Conservation (phyloP, 2,329 filamentous ascomycete species). For the Cladosporium velox region DNA sequence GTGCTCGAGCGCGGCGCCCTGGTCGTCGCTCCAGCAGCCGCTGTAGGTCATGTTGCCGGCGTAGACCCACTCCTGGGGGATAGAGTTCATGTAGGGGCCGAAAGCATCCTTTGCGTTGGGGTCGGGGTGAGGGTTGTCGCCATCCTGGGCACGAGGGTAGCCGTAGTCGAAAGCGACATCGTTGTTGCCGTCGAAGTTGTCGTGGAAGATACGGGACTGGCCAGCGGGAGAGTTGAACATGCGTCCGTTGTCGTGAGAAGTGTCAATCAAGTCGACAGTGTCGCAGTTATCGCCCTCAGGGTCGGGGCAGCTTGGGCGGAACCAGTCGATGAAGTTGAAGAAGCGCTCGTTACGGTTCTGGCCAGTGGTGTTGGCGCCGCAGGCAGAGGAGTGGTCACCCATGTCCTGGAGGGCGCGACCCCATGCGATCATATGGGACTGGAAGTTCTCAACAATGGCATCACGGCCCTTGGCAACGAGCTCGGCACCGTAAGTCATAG, state of each 20-base stretch:
- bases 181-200: conserved; percentile 39
- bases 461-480: conserved; percentile 33
- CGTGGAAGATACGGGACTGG: conserved; percentile 37
- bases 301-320: conserved; percentile 34
- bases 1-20: conserved; percentile 29
- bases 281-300: conserved; percentile 31
- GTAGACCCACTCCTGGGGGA: conserved; percentile 26
- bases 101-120: background rate
- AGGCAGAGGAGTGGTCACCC: conserved; percentile 37
- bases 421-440: conserved; percentile 37
- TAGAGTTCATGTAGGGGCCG: conserved; percentile 18
- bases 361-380: conserved; percentile 36
- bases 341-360: conserved; percentile 41
- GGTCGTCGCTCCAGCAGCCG: conserved; percentile 38
- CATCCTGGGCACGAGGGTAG: conserved; percentile 35
- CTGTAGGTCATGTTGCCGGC: conserved; percentile 37
- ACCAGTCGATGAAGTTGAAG: conserved; percentile 39
- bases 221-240: conserved; percentile 38
- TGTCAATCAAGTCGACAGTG: conserved; percentile 37
- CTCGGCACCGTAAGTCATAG: conserved; percentile 29
- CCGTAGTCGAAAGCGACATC: conserved; percentile 36
- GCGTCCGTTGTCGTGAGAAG: conserved; percentile 36
- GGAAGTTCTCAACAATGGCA: conserved; percentile 35
- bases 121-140: conserved; percentile 30
- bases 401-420: conserved; percentile 38